Conservation (phyloP, 2,329 filamentous ascomycete genomes). For the Trichoderma breve region DNA sequence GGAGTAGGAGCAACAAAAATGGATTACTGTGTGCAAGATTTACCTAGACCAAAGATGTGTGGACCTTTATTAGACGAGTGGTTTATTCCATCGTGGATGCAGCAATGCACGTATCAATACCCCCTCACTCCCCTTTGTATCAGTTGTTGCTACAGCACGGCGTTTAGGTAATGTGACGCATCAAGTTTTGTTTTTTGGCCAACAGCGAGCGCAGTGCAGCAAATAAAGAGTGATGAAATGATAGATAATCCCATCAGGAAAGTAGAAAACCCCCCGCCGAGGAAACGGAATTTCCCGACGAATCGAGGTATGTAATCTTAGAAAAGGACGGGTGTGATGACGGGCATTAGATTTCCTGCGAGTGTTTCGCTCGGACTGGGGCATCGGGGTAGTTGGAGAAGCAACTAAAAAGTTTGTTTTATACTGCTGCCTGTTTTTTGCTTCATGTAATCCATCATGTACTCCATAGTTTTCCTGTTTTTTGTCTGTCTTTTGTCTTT, state of each 20-base stretch:
- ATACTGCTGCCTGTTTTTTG: neutral
- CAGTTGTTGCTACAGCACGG: neutral
- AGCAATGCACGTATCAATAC: constrained; percentile 14
- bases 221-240: neutral
- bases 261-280: neutral
- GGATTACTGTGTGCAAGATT: neutral
- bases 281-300: neutral
- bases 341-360: neutral
- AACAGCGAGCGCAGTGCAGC: neutral
- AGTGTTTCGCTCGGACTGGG: neutral
- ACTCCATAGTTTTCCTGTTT: neutral
- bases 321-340: neutral
- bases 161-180: neutral
- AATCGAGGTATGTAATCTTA: neutral
- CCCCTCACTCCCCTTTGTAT: neutral
- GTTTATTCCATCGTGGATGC: neutral
- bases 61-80: neutral
- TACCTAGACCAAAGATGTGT: neutral
- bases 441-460: no score
- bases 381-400: neutral
- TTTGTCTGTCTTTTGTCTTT: neutral
- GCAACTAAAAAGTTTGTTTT: neutral
- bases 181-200: neutral
- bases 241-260: neutral
- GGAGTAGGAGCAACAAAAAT: constrained; percentile 12